Evolutionary conservation across 345 rosid species (phyloP).

Genomic region (Mercurialis annua): DNA sequence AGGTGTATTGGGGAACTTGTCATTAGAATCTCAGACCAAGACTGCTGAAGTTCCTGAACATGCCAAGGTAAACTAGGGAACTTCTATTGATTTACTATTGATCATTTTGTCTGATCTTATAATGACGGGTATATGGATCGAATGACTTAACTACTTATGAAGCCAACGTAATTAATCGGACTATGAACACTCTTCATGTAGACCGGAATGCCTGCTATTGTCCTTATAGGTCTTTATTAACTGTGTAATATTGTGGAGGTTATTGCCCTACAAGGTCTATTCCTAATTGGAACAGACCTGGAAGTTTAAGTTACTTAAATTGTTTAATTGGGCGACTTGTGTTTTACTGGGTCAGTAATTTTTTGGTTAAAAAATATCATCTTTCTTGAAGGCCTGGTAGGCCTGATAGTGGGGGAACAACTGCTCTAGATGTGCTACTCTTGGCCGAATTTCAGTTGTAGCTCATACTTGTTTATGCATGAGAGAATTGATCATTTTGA

Average conservation of each 20-base stretch:
- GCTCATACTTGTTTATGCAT: not conserved
- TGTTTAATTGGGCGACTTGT: not conserved
- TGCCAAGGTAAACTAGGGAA: conserved; percentile 34
- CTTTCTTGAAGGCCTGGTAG: conserved; percentile 8
- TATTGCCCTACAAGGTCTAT: not conserved
- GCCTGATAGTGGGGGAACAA: not conserved
- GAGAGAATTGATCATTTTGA: not conserved
- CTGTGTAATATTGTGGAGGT: conserved; percentile 7
- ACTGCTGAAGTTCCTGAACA: conserved; percentile 32
- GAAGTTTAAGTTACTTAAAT: not conserved
- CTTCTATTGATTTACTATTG: not conserved
- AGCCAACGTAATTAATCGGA: conserved; percentile 10
- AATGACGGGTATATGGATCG: conserved; percentile 12
- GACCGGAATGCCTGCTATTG: conserved; percentile 2
- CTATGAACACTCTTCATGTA: not conserved
- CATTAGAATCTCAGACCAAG: conserved; percentile 47
- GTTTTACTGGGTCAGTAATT: not conserved
- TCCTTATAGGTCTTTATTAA: not conserved
- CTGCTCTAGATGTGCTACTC: conserved; percentile 8
- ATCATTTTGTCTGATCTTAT: not conserved
- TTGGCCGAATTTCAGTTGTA: conserved; percentile 9
- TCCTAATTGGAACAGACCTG: not conserved
- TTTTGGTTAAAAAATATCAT: not conserved
- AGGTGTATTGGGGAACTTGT: conserved; percentile 54
- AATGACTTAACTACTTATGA: conserved; percentile 12